Evolutionary conservation across 176 grass and related monocot genomes (phyloP).

Genomic region (Ampelocalamus luodianensis): DNA sequence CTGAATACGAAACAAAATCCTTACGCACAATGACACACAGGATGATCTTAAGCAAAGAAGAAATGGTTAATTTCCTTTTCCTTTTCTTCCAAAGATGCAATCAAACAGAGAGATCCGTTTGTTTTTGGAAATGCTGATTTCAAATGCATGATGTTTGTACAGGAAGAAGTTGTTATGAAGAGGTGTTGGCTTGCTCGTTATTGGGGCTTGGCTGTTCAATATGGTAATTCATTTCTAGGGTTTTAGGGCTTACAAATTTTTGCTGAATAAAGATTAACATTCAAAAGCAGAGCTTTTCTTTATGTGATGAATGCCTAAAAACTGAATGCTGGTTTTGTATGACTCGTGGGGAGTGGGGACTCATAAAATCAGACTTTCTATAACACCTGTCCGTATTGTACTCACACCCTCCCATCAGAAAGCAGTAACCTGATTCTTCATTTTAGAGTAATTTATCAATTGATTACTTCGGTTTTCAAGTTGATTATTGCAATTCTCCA

Average conservation of each 20-base stretch:
- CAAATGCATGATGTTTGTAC: conserved; percentile 31
- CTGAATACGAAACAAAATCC: conserved; percentile 72
- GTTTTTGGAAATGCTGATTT: conserved; percentile 29
- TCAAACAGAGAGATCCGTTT: conserved; percentile 9
- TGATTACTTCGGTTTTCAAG: conserved; percentile 12
- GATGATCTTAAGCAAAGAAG: conserved; percentile 91
- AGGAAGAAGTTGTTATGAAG: conserved; percentile 93
- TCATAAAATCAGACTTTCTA: not conserved
- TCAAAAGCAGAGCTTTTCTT: not conserved
- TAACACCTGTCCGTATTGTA: not conserved
- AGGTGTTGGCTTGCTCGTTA: conserved; percentile 98
- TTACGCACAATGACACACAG: conserved; percentile 80
- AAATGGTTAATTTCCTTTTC: conserved; percentile 62
- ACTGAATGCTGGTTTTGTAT: not conserved
- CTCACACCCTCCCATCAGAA: not conserved
- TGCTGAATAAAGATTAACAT: not conserved
- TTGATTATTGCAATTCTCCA: conserved; percentile 49
- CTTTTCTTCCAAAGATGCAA: conserved; percentile 30
- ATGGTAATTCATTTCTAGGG: conserved; percentile 56
- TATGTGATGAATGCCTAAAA: not conserved
- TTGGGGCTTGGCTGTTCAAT: conserved; percentile 82
- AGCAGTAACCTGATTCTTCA: not conserved
- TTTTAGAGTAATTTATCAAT: not conserved
- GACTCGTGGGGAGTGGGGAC: not conserved
- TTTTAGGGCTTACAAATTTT: not conserved